These are phyloP conservation scores for Lepiota venenata DNA, from an alignment of 768 basidiomycete species.

Conservation along the genomic window DNA sequence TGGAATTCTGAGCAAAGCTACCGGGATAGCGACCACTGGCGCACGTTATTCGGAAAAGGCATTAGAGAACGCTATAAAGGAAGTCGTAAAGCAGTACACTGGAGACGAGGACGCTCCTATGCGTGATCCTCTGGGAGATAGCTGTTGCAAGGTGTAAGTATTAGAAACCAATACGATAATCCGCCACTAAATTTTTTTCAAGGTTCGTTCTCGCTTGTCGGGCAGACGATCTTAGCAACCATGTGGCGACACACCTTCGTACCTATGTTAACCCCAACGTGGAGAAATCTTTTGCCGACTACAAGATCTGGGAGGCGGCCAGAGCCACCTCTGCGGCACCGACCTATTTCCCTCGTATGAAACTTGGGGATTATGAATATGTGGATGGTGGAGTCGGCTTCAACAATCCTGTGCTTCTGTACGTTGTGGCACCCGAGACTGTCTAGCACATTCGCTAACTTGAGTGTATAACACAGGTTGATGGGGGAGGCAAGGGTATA, in stretches of 20 bases:
- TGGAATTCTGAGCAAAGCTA: conserved; percentile 9
- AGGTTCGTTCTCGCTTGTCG: conserved; percentile 26
- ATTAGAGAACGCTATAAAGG: conserved; percentile 24
- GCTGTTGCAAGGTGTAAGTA: conserved; percentile 29
- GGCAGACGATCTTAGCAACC: conserved; percentile 22
- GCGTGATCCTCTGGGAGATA: conserved; percentile 17
- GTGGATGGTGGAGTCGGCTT: conserved; percentile 29
- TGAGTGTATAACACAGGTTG: conserved; percentile 14
- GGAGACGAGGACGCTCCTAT: conserved; percentile 24
- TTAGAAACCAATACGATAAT: not conserved
- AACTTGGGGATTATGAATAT: conserved; percentile 23
- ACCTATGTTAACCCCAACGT: conserved; percentile 24
- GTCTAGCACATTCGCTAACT: too few species aligned
- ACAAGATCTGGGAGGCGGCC: conserved; percentile 31
- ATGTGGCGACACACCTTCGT: conserved; percentile 24
- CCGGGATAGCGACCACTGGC: conserved; percentile 19
- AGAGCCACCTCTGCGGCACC: conserved; percentile 33
- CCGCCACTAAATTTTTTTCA: not conserved
- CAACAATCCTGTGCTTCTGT: conserved; percentile 29
- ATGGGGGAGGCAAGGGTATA: conserved; percentile 23
- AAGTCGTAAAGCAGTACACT: conserved; percentile 20
- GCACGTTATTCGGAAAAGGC: conserved; percentile 21
- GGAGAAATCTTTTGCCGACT: conserved; percentile 22
- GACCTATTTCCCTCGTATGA: conserved; percentile 26
- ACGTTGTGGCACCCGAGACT: not conserved